A percentile compares a stretch with the other conserved stretches of the same genome.
phyloP scores from a whole-genome alignment of 2,329 filamentous ascomycete species.

The Neonectria neomacrospora region DNA sequence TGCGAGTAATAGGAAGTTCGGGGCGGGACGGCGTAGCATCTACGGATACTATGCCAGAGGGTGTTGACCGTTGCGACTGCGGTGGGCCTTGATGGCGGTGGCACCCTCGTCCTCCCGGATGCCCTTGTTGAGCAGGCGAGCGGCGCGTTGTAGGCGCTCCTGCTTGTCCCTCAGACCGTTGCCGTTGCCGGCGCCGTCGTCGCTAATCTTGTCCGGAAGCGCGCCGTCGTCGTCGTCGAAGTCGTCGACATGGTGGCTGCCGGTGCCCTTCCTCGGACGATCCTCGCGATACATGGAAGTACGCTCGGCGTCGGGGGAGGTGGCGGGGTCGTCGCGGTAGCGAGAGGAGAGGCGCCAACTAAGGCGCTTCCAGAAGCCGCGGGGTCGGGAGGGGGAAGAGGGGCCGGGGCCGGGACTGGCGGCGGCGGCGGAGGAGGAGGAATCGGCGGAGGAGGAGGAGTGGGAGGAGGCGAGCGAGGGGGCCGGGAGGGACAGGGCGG shows the following conservation, averaged over 20 bases:
- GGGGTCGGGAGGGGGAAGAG: constrained; percentile 32
- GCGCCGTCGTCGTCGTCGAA: constrained; percentile 32
- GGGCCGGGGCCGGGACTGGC: constrained; percentile 19
- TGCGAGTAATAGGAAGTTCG: constrained; percentile 2
- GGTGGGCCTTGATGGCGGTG: constrained; percentile 17
- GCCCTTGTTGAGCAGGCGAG: constrained; percentile 50
- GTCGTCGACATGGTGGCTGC: constrained; percentile 37
- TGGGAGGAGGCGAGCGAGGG: constrained; percentile 46
- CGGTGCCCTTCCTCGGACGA: constrained; percentile 21
- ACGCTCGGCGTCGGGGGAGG: constrained; percentile 35
- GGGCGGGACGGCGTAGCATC: background rate
- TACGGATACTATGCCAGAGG: constrained; percentile 20
- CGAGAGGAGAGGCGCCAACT: constrained; percentile 41
- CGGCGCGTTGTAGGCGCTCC: constrained; percentile 55
- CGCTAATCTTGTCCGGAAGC: constrained; percentile 43
- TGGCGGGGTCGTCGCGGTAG: constrained; percentile 4
- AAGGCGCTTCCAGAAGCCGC: constrained; percentile 44
- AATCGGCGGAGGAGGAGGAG: constrained; percentile 47
- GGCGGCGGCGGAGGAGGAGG: constrained; percentile 30
- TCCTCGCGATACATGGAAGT: constrained; percentile 53
- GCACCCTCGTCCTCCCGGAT: constrained; percentile 17
- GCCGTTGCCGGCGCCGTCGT: constrained; percentile 38
- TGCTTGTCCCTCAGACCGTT: constrained; percentile 50
- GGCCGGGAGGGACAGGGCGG: constrained; percentile 46
- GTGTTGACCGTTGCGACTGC: constrained; percentile 17